Base-by-base conservation (phyloP, 208 protist species). In the Trypanosoma avium region DNA sequence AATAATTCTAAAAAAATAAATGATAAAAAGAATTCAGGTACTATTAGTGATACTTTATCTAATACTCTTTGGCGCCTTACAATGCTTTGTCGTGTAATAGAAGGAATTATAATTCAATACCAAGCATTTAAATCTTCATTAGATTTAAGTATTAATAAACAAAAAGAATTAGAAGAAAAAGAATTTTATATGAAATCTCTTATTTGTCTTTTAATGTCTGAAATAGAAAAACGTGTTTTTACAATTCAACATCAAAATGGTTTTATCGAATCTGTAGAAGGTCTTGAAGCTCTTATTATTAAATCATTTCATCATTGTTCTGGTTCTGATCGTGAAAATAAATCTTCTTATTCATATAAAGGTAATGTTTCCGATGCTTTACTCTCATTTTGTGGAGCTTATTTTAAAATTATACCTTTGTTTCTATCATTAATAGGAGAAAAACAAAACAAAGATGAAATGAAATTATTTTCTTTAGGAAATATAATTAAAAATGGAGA, bases 41-140 rank as follows among this genome's bases (percentile, higher is more conserved):
- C 1, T 30, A 9, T 10, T 17, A 15, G 27, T 35, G 64, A 70
- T 38, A 63, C 64, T 35, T 24, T 70, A 15, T 27, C 48, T 4
- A 70, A 70, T 48, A 48, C 38, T 0, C 35, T 70, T 17, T 70
- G 56, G 53, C 64, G 64, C 42, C 19, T 57, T 9, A 15, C 64
- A 27, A 30, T 63, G 46, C 1, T 70, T 8, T 70, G 27, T 29
- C 64, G 64, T 54, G 45, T 70, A 36, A 53, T 70, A 33, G 56
- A 63, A n/a, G 30, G 47, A 10, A 2, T 70, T 19, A 15, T 70
- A 32, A 30, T 33, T 29, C n/a, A 26, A 3, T n/a, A 5, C 6
- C 46, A 50, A 50, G 19, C 46, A 13, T 26, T 3, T 3, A 27
- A 13, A 26, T 30, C 2, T 12, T 13, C 21, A 50, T 30, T 50